These are phyloP conservation scores for Penicillium sp. DNA, from an alignment of 2,329 filamentous ascomycete genomes.

Conservation along the genomic window DNA sequence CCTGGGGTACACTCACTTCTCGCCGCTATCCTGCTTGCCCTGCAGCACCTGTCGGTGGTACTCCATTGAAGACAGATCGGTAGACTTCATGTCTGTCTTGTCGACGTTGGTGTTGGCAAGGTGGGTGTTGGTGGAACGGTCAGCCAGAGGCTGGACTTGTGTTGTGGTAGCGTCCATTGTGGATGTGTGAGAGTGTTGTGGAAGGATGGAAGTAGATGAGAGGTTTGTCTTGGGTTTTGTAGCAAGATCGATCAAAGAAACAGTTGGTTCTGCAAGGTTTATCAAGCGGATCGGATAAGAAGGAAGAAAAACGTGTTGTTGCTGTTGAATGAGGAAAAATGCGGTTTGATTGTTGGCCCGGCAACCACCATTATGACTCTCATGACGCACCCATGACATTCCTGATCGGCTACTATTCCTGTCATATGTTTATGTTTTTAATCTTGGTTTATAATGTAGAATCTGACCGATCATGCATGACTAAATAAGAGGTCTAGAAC, in stretches of 20 bases:
- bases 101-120: slow-evolving; percentile 25
- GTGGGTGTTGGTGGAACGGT: slow-evolving; percentile 45
- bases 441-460: not conserved
- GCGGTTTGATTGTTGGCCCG: slow-evolving; percentile 40
- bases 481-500: slow-evolving; percentile 3
- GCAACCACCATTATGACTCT: slow-evolving; percentile 27
- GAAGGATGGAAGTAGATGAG: not conserved
- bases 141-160: slow-evolving; percentile 37
- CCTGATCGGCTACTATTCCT: not conserved
- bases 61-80: slow-evolving; percentile 41
- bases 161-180: slow-evolving; percentile 34
- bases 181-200: not conserved
- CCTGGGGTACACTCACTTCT: slow-evolving; percentile 34
- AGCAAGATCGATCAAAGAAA: not conserved
- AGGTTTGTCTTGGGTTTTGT: not conserved
- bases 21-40: slow-evolving; percentile 39
- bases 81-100: slow-evolving; percentile 36
- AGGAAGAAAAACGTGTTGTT: slow-evolving; percentile 25
- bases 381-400: slow-evolving; percentile 9
- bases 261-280: not conserved
- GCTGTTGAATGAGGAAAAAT: slow-evolving; percentile 24
- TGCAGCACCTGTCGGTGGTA: slow-evolving; percentile 46
- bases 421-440: not conserved
- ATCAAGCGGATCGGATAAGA: slow-evolving; percentile 22
- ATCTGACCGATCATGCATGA: slow-evolving; percentile 3